A percentile compares a stretch with the other conserved stretches of the same genome.
Conservation (phyloP, 2,329 filamentous ascomycete genomes). For the Colletotrichum sublineola region DNA sequence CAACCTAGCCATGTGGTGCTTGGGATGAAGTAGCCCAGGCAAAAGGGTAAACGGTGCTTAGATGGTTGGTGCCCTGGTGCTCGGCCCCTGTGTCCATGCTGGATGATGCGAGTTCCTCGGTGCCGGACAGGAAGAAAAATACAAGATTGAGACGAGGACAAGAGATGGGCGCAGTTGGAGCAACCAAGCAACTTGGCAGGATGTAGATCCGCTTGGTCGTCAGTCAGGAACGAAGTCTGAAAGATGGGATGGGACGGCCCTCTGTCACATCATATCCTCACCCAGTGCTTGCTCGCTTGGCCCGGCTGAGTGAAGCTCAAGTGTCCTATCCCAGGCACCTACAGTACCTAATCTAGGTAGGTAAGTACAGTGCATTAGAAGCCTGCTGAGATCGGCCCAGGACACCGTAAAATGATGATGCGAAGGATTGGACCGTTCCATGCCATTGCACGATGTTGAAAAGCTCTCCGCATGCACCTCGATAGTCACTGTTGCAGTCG, state of each 20-base stretch:
- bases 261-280: not conserved
- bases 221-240: slow-evolving; percentile 1
- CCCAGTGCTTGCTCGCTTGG: slow-evolving; percentile 6
- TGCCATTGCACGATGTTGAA: not conserved
- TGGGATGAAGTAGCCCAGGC: not conserved
- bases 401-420: not conserved
- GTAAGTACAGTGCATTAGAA: not conserved
- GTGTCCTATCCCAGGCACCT: slow-evolving; percentile 5
- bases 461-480: slow-evolving; percentile 18
- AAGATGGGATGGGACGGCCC: slow-evolving; percentile 2
- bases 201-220: slow-evolving; percentile 20
- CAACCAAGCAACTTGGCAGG: slow-evolving; percentile 21
- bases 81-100: slow-evolving; percentile 29
- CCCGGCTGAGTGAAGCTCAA: slow-evolving; percentile 3
- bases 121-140: not conserved
- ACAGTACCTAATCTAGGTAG: not conserved
- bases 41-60: slow-evolving; percentile 17
- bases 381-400: not conserved
- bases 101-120: slow-evolving; percentile 3
- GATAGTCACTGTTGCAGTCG: slow-evolving; percentile 27
- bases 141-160: slow-evolving; percentile 31
- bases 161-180: slow-evolving; percentile 19
- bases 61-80: slow-evolving; percentile 7
- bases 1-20: not conserved
- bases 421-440: slow-evolving; percentile 16